phyloP scores from a whole-genome alignment of 441 rosid species.

The Adansonia gregorii region DNA sequence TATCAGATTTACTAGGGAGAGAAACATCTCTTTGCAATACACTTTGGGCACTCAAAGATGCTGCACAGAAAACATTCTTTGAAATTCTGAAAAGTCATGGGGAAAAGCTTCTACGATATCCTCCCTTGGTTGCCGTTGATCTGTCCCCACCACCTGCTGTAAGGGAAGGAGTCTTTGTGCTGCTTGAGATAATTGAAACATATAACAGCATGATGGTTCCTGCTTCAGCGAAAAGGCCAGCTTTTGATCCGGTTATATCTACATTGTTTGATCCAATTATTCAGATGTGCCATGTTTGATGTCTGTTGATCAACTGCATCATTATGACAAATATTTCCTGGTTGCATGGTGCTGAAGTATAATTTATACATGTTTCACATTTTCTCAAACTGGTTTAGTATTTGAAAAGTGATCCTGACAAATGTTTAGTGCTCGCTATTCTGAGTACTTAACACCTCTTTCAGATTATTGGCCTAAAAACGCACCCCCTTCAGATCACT shows the following conservation, averaged over 20 bases:
- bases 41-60: slow-evolving; percentile 85
- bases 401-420: slow-evolving; percentile 9
- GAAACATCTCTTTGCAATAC: slow-evolving; percentile 87
- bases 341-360: neutral
- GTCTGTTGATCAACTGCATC: slow-evolving; percentile 11
- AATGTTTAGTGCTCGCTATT: neutral
- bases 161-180: slow-evolving; percentile 85
- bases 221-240: slow-evolving; percentile 61
- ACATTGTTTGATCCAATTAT: slow-evolving; percentile 91
- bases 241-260: slow-evolving; percentile 80
- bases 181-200: slow-evolving; percentile 87
- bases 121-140: slow-evolving; percentile 90
- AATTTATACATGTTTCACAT: neutral
- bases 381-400: slow-evolving; percentile 1
- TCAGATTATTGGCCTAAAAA: too few species aligned
- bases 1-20: slow-evolving; percentile 85
- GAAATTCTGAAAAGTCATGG: slow-evolving; percentile 88
- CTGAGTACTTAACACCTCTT: neutral
- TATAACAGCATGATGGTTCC: slow-evolving; percentile 87
- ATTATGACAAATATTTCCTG: neutral
- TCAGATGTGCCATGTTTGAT: slow-evolving; percentile 58
- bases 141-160: slow-evolving; percentile 95
- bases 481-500: neutral
- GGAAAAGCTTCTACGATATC: slow-evolving; percentile 90
- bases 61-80: slow-evolving; percentile 89